These are phyloP conservation scores for Carnegiea gigantea DNA, from an alignment of 179 eudicot genomes.

Conservation along the genomic window DNA sequence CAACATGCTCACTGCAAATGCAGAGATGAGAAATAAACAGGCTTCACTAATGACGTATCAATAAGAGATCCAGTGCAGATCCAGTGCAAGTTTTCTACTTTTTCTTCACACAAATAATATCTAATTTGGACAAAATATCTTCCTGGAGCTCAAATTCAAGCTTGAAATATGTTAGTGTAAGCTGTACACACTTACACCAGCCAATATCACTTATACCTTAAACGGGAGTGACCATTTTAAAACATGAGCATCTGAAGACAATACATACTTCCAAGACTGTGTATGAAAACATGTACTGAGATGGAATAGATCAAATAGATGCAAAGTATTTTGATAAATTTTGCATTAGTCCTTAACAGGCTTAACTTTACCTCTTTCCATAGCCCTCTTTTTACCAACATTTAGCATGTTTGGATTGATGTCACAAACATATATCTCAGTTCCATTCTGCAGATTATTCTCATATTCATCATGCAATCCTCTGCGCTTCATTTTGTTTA, in stretches of 20 bases:
- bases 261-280: not conserved
- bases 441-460: conserved; percentile 60
- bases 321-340: not conserved
- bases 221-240: not conserved
- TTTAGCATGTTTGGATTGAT: conserved; percentile 85
- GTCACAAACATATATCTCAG: conserved; percentile 83
- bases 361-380: conserved; percentile 67
- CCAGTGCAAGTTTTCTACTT: not conserved
- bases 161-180: not conserved
- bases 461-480: conserved; percentile 47
- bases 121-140: not conserved
- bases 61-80: not conserved
- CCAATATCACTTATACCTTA: not conserved
- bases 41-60: not conserved
- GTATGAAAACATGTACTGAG: not conserved
- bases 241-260: not conserved
- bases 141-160: not conserved
- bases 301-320: not conserved
- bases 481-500: conserved; percentile 51
- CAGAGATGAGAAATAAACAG: not conserved
- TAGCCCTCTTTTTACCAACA: conserved; percentile 84
- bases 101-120: not conserved
- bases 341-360: not conserved
- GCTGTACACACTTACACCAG: not conserved
- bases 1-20: not conserved